Conservation (phyloP, 306 rosid genomes). For the Sesbania bispinosa region DNA sequence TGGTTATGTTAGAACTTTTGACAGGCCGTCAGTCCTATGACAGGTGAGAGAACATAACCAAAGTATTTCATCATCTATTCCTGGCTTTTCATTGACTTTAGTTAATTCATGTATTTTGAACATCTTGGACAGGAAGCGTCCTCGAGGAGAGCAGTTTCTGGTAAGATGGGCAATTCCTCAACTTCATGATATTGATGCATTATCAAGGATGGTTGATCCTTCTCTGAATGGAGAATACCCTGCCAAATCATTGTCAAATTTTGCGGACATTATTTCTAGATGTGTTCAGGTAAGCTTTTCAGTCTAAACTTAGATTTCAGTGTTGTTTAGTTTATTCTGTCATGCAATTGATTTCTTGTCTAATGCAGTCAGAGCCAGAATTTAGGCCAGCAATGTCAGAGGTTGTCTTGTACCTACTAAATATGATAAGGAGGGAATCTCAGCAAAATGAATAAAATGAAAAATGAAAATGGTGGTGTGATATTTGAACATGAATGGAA, state of each 20-base stretch:
- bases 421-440: slow-evolving; percentile 72
- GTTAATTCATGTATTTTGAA: not conserved
- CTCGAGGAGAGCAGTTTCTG: slow-evolving; percentile 78
- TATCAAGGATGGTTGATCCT: slow-evolving; percentile 93
- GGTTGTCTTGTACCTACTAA: slow-evolving; percentile 73
- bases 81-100: not conserved
- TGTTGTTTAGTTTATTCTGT: not conserved
- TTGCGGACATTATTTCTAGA: slow-evolving; percentile 79
- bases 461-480: slow-evolving; percentile 34
- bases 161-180: slow-evolving; percentile 91
- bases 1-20: slow-evolving; percentile 91
- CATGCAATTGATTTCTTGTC: slow-evolving; percentile 16
- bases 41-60: slow-evolving; percentile 45
- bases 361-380: slow-evolving; percentile 82
- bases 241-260: slow-evolving; percentile 75
- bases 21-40: slow-evolving; percentile 86
- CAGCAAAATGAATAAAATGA: slow-evolving; percentile 52
- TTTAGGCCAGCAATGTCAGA: slow-evolving; percentile 92
- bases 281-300: slow-evolving; percentile 73
- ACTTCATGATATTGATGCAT: slow-evolving; percentile 93
- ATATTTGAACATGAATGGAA: slow-evolving; percentile 20
- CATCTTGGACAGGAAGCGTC: slow-evolving; percentile 44
- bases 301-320: not conserved
- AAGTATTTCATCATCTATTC: not conserved
- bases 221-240: slow-evolving; percentile 68